A percentile compares a stretch with the other conserved stretches of the same genome.
Evolutionary conservation across 371 early-diverging fungal species (phyloP).

Genomic region (Haplosporangium sp.): DNA sequence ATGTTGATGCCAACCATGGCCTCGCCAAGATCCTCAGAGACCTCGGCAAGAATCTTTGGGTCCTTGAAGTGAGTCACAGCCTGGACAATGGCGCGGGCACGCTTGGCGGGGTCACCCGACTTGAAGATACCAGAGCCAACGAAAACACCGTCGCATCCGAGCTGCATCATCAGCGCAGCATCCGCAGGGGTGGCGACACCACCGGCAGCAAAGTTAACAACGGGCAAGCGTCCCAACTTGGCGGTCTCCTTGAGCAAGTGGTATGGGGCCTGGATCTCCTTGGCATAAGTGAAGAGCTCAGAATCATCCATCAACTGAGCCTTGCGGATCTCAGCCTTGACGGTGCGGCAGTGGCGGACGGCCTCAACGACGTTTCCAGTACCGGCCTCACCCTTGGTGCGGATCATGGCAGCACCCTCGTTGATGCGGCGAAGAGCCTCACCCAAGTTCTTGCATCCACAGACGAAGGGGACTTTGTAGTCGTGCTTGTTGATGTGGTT

Average conservation of each 20-base stretch:
- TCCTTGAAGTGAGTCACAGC: slow-evolving; percentile 96
- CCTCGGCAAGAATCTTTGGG: slow-evolving; percentile 87
- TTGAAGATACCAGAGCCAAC: slow-evolving; percentile 92
- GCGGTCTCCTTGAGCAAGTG: slow-evolving; percentile 91
- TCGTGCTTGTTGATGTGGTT: slow-evolving; percentile 95
- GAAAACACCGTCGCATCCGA: slow-evolving; percentile 98
- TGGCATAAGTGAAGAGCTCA: slow-evolving; percentile 88
- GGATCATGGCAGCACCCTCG: slow-evolving; percentile 98
- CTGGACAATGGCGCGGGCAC: slow-evolving; percentile 94
- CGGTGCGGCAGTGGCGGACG: slow-evolving; percentile 92
- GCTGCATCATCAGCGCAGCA: slow-evolving; percentile 96
- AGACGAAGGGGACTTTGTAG: slow-evolving; percentile 95
- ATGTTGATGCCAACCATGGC: slow-evolving; percentile 97
- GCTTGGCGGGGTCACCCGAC: slow-evolving; percentile 95
- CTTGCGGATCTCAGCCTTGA: slow-evolving; percentile 86
- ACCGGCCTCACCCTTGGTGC: slow-evolving; percentile 98
- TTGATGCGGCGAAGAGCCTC: slow-evolving; percentile 96
- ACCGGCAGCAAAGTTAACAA: slow-evolving; percentile 98
- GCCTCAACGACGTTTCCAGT: slow-evolving; percentile 97
- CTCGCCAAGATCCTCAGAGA: slow-evolving; percentile 94
- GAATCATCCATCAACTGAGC: slow-evolving; percentile 76
- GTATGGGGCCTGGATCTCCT: slow-evolving; percentile 93
- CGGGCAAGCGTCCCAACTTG: slow-evolving; percentile 91
- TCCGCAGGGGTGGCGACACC: slow-evolving; percentile 98
- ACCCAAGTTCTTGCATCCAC: slow-evolving; percentile 96